Conservation (phyloP, 306 rosid species). For the Trichosanthes cucumerina region DNA sequence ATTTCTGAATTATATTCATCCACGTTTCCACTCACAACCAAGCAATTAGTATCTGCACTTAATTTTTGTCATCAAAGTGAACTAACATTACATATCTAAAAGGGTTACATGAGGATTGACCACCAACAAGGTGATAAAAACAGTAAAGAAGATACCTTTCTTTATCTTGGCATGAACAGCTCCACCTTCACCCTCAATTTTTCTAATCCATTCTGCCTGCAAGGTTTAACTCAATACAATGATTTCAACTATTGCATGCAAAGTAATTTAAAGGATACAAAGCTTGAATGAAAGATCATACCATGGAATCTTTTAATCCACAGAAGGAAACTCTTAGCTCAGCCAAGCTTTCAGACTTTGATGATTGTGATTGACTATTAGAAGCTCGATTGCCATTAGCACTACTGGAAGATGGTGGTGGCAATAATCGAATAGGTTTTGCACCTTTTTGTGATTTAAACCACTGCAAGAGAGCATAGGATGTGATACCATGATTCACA, state of each 20-base stretch:
- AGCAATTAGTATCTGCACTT: constrained; percentile 75
- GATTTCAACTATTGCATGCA: not conserved
- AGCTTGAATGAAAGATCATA: constrained; percentile 24
- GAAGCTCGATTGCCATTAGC: constrained; percentile 35
- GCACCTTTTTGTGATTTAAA: constrained; percentile 72
- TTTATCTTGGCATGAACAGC: constrained; percentile 65
- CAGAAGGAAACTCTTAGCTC: constrained; percentile 59
- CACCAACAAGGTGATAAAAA: not conserved
- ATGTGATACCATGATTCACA: not conserved
- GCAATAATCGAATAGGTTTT: constrained; percentile 63
- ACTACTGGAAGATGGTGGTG: constrained; percentile 31
- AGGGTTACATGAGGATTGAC: not conserved
- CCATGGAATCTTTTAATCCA: constrained; percentile 55
- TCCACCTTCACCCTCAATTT: constrained; percentile 57
- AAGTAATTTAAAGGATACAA: not conserved
- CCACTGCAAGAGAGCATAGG: constrained; percentile 57
- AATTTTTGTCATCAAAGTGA: constrained; percentile 9
- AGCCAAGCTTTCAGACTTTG: constrained; percentile 42
- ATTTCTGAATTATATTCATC: constrained; percentile 53
- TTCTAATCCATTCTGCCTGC: constrained; percentile 67
- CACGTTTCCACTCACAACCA: constrained; percentile 60
- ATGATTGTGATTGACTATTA: constrained; percentile 36
- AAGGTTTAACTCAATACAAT: constrained; percentile 16
- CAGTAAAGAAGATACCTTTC: constrained; percentile 45
- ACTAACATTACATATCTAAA: not conserved